These are phyloP conservation scores for Torulaspora microellipsoides DNA, from an alignment of 805 yeast species.

Conservation along the genomic window DNA sequence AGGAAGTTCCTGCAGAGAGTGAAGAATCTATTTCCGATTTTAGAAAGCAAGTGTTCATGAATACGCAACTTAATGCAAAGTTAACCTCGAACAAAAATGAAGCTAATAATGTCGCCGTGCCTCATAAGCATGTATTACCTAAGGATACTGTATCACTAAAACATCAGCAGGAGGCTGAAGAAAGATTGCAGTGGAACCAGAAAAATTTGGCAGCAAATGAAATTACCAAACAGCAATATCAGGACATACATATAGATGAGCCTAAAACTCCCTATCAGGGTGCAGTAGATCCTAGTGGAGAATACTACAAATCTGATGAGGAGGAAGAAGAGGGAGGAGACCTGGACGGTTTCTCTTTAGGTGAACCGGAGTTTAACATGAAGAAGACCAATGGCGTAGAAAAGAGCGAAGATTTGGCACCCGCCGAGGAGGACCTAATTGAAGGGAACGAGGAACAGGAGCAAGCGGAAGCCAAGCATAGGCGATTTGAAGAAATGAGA, in stretches of 20 bases:
- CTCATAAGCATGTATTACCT: conserved; percentile 19
- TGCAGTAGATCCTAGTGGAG: conserved; percentile 77
- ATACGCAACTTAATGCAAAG: conserved; percentile 72
- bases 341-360: conserved; percentile 51
- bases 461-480: conserved; percentile 51
- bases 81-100: conserved; percentile 33
- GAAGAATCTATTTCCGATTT: conserved; percentile 37
- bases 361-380: conserved; percentile 49
- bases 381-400: conserved; percentile 12
- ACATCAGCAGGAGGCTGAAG: conserved; percentile 30
- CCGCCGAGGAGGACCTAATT: conserved; percentile 12
- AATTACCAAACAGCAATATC: conserved; percentile 62
- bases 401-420: conserved; percentile 15
- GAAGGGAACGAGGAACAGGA: conserved; percentile 28
- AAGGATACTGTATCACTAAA: conserved; percentile 33
- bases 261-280: conserved; percentile 96
- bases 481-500: conserved; percentile 69
- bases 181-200: conserved; percentile 79
- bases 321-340: conserved; percentile 46
- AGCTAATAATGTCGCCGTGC: conserved; percentile 13
- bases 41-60: conserved; percentile 70
- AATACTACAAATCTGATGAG: conserved; percentile 68
- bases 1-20: conserved; percentile 20
- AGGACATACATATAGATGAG: conserved; percentile 63
- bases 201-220: conserved; percentile 59